Conservation (phyloP, 176 grass and related monocot genomes). For the Rhynchospora pubera region DNA sequence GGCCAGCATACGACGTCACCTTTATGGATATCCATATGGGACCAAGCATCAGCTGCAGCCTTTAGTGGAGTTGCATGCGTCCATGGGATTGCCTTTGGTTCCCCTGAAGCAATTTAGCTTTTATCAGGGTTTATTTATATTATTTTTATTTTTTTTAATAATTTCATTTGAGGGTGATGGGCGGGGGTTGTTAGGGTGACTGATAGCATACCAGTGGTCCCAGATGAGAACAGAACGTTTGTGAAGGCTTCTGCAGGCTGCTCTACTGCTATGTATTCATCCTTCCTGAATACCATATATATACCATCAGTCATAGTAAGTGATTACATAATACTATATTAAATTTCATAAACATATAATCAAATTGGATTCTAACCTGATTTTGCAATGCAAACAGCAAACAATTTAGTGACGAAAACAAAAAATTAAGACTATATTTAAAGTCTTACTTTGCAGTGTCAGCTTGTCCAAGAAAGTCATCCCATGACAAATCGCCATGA, state of each 20-base stretch:
- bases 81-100: slow-evolving; percentile 97
- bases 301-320: background rate
- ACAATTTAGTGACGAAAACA: slow-evolving; percentile 17
- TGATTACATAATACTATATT: background rate
- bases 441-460: slow-evolving; percentile 36
- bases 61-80: slow-evolving; percentile 84
- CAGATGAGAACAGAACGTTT: slow-evolving; percentile 91
- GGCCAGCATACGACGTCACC: slow-evolving; percentile 97
- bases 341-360: background rate
- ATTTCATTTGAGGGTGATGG: background rate
- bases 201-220: slow-evolving; percentile 64
- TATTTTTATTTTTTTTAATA: background rate
- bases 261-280: slow-evolving; percentile 46
- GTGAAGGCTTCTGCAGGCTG: slow-evolving; percentile 69
- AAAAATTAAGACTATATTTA: slow-evolving; percentile 10
- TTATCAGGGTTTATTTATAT: background rate
- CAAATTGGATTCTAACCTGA: background rate
- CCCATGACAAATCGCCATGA: slow-evolving; percentile 62
- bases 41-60: slow-evolving; percentile 95
- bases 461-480: slow-evolving; percentile 78
- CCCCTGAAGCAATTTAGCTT: slow-evolving; percentile 38
- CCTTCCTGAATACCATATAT: slow-evolving; percentile 39
- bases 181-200: background rate
- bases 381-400: background rate
- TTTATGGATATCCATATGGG: slow-evolving; percentile 83